Evolutionary conservation across 768 basidiomycete genomes (phyloP), one percentile per base, ranked within the genome.

Genomic region (Dendrothele bispora): DNA sequence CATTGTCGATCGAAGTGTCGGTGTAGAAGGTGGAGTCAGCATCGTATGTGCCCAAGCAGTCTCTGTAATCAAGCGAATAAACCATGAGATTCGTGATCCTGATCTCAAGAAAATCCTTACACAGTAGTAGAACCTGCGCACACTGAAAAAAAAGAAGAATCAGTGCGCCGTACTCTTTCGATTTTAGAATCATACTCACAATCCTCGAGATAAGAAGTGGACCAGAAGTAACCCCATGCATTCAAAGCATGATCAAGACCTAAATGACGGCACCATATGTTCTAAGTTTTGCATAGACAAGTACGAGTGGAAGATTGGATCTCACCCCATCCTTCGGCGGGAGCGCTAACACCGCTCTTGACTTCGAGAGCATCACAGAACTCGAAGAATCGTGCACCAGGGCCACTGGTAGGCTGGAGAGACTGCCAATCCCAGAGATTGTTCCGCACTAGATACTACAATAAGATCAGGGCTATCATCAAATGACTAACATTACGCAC

Each of bases 1-100:
- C 48, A 50, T 88, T 81, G 60, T 86, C 66, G 29, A 88, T 63
- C 4, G 69, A 61, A 2, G 70, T 81, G 51, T 83, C 66, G 11
- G 82, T 83, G 66, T 72, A 89, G 60, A 56, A 77, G 0, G 61
- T 21, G 29, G 65, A 63, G 1, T 65, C 62, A 3, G 66, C 49
- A 50, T 79, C 60, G 47, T 77, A 77, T 3, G 66, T 68, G 3
- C 72, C 77, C 29, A 80, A 55, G 50, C 73, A 75, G 20, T 39
- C 32, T 7, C 50, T 40, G 44, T 12, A 52, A 58, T 55, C 72
- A 79, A 47, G 27, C 7, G 40, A 15, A 20, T 25, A 30, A 34
- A 53, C 7, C 55, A 43, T 12, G 44, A 10, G 35, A 37, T 2
- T 43, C 3, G 4, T 36, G 41, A 10, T n/a, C 1, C 11, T 18